Evolutionary conservation across 2,329 filamentous ascomycete species (phyloP).

Genomic region (Colletotrichum somersetense): DNA sequence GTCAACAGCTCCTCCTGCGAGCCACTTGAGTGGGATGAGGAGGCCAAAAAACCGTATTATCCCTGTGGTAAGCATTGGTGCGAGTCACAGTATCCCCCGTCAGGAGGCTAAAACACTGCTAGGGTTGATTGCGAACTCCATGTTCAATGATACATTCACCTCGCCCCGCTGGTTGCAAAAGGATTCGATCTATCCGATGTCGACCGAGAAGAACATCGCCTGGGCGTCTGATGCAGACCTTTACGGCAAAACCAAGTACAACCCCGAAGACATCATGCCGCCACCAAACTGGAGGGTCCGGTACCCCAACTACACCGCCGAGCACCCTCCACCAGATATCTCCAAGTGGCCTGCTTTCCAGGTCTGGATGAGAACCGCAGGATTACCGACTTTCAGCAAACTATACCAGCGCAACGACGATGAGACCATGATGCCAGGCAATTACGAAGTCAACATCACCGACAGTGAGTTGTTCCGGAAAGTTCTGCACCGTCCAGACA

Average conservation of each 20-base stretch:
- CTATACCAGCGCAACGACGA: constrained; percentile 86
- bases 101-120: not conserved
- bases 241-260: constrained; percentile 79
- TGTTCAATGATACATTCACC: constrained; percentile 93
- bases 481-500: not conserved
- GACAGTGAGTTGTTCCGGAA: constrained; percentile 73
- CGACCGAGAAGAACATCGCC: constrained; percentile 79
- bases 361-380: constrained; percentile 99
- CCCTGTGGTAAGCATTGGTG: constrained; percentile 72
- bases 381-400: constrained; percentile 94
- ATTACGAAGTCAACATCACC: constrained; percentile 81
- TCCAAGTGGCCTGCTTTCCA: constrained; percentile 87
- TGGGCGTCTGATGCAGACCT: constrained; percentile 87
- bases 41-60: constrained; percentile 80
- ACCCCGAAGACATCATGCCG: constrained; percentile 74
- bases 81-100: not conserved
- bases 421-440: constrained; percentile 74
- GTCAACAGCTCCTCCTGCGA: constrained; percentile 80
- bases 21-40: constrained; percentile 71
- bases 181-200: constrained; percentile 77
- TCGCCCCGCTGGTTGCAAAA: constrained; percentile 69
- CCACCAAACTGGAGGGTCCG: constrained; percentile 86
- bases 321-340: constrained; percentile 77
- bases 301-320: constrained; percentile 73
- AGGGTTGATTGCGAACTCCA: constrained; percentile 90